Conservation (phyloP, 768 basidiomycete species). For the Leccinellum albellum region DNA sequence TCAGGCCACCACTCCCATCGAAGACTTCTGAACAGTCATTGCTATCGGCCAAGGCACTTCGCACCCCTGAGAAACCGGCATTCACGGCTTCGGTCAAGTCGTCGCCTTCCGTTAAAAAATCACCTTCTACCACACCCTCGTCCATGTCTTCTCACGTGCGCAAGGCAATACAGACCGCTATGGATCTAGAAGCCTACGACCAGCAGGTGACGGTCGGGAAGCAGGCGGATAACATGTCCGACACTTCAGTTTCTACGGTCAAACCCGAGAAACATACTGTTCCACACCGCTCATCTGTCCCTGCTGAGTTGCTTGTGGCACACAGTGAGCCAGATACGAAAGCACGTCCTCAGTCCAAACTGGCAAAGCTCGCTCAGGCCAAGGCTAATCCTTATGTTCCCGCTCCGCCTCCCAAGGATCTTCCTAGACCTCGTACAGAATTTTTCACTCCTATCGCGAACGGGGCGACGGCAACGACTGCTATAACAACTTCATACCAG, state of each 20-base stretch:
- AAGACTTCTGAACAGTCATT: constrained; percentile 19
- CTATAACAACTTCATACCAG: constrained; percentile 80
- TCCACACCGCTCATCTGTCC: constrained; percentile 21
- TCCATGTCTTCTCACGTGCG: constrained; percentile 59
- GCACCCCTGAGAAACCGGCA: constrained; percentile 13
- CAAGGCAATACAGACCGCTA: constrained; percentile 63
- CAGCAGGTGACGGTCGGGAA: constrained; percentile 13
- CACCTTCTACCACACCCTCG: constrained; percentile 35
- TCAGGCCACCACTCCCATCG: constrained; percentile 8
- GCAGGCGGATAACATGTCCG: constrained; percentile 13
- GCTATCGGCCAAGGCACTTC: constrained; percentile 22
- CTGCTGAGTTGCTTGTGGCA: constrained; percentile 8
- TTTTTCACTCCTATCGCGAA: constrained; percentile 79
- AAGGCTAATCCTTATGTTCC: constrained; percentile 33
- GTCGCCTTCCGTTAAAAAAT: constrained; percentile 19
- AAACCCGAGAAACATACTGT: constrained; percentile 19
- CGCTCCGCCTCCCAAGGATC: constrained; percentile 28
- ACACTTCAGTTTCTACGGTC: constrained; percentile 21
- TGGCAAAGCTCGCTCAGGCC: constrained; percentile 69
- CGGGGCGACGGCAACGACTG: constrained; percentile 76
- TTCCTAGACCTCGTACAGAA: constrained; percentile 56
- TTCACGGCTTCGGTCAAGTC: constrained; percentile 24
- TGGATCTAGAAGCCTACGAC: constrained; percentile 58
- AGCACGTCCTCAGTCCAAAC: constrained; percentile 58
- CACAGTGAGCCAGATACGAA: constrained; percentile 16